phyloP scores from a whole-genome alignment of 2,329 filamentous ascomycete species.

The Sporothrix globosa region DNA sequence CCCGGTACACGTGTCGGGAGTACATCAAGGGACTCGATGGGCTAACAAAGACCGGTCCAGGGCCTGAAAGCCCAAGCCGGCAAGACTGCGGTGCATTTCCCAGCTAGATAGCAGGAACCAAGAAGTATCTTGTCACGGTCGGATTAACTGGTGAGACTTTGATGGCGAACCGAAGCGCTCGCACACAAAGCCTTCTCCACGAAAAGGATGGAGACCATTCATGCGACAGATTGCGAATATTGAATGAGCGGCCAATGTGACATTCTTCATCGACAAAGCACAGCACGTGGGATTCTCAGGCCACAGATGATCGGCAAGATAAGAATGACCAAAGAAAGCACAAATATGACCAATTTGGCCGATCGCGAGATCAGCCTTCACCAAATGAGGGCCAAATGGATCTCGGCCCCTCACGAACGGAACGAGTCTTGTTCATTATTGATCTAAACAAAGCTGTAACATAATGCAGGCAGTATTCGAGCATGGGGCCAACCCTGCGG shows the following conservation, averaged over 20 bases:
- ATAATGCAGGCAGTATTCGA: slow-evolving; percentile 24
- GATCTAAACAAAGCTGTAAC: neutral
- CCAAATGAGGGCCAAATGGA: neutral
- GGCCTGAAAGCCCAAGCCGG: neutral
- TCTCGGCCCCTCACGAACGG: neutral
- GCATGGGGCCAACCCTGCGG: slow-evolving; percentile 1
- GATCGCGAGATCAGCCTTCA: slow-evolving; percentile 8
- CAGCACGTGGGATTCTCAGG: slow-evolving; percentile 2
- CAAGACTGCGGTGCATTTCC: neutral
- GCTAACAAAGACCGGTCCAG: neutral
- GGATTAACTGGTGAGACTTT: slow-evolving; percentile 17
- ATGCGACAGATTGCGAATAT: neutral
- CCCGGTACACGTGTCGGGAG: slow-evolving; percentile 14
- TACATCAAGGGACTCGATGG: slow-evolving; percentile 11
- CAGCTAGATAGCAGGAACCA: slow-evolving; percentile 9
- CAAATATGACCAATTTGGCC: slow-evolving; percentile 23
- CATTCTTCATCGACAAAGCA: neutral
- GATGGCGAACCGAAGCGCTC: slow-evolving; percentile 3
- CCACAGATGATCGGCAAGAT: neutral
- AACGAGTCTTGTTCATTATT: too few species aligned
- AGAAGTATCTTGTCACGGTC: neutral
- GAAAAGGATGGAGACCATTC: neutral
- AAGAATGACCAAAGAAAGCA: neutral
- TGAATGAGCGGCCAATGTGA: slow-evolving; percentile 4
- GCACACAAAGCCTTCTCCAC: neutral